Conservation (phyloP, 2,329 filamentous ascomycete species). For the Colletotrichum australisinense region DNA sequence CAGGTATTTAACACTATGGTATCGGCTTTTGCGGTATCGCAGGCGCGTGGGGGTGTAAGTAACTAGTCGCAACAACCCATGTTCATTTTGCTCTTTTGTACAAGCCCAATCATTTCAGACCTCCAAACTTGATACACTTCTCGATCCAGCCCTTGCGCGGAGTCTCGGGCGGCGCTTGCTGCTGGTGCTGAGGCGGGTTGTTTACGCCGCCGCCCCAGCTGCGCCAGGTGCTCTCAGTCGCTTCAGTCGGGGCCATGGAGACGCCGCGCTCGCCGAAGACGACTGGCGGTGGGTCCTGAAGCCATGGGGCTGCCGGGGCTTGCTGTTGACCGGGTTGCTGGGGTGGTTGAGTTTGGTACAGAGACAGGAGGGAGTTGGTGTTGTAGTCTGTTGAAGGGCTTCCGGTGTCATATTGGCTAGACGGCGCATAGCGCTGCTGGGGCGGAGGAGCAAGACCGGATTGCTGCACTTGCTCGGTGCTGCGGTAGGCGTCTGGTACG, state of each 20-base stretch:
- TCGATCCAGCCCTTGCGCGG: constrained; percentile 31
- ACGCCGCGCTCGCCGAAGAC: constrained; percentile 25
- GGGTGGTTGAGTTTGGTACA: constrained; percentile 12
- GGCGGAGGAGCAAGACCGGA: neutral
- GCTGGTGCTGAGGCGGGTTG: constrained; percentile 2
- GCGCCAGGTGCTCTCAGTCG: constrained; percentile 34
- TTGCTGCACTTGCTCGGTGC: constrained; percentile 2
- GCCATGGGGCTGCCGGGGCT: neutral
- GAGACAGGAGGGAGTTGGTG: constrained; percentile 25
- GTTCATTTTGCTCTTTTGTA: neutral
- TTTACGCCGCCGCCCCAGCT: constrained; percentile 32
- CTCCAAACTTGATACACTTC: constrained; percentile 34
- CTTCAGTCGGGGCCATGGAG: constrained; percentile 33
- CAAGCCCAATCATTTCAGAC: constrained; percentile 19
- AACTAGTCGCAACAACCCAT: neutral
- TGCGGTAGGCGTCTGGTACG: constrained; percentile 21
- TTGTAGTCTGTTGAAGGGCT: neutral
- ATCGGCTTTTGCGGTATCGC: constrained; percentile 2
- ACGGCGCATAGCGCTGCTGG: neutral
- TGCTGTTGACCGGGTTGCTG: constrained; percentile 4
- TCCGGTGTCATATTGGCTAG: constrained; percentile 20
- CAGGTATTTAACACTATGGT: constrained; percentile 20
- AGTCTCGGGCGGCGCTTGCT: constrained; percentile 6
- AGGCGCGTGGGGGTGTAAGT: neutral
- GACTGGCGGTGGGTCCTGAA: constrained; percentile 1